These are phyloP conservation scores for Tympanopsis confertula DNA, from an alignment of 2,329 filamentous ascomycete genomes.

Conservation along the genomic window DNA sequence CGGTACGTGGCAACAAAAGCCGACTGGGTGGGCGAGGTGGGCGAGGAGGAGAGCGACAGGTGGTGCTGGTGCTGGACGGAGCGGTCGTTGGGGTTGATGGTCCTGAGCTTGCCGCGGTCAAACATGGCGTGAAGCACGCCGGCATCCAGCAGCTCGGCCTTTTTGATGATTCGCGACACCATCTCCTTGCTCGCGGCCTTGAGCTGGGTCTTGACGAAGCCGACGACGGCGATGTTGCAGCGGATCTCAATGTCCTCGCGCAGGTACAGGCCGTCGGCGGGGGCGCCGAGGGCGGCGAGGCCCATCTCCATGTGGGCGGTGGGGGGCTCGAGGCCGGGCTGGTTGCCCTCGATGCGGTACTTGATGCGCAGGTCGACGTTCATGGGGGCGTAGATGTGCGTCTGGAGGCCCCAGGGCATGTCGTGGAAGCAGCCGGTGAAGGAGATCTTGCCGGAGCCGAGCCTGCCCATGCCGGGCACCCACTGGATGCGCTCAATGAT, in stretches of 20 bases:
- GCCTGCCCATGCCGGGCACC: conserved; percentile 52
- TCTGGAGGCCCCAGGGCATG: conserved; percentile 61
- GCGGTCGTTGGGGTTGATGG: conserved; percentile 33
- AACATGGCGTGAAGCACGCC: conserved; percentile 58
- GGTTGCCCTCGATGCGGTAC: conserved; percentile 58
- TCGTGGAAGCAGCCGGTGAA: conserved; percentile 66
- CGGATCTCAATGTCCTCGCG: conserved; percentile 61
- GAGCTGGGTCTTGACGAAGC: conserved; percentile 55
- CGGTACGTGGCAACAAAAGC: conserved; percentile 4
- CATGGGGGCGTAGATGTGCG: conserved; percentile 59
- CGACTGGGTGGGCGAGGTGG: conserved; percentile 26
- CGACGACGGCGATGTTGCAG: conserved; percentile 53
- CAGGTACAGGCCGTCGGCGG: conserved; percentile 54
- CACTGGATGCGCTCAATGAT: conserved; percentile 60
- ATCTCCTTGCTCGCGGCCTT: conserved; percentile 58
- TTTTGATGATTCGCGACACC: conserved; percentile 58
- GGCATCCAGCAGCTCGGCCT: conserved; percentile 57
- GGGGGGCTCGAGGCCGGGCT: conserved; percentile 50
- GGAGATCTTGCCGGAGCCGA: conserved; percentile 52
- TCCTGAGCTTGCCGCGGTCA: conserved; percentile 50
- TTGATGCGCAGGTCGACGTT: conserved; percentile 56
- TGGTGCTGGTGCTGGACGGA: neutral
- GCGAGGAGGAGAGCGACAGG: conserved; percentile 27
- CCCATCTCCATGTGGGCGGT: conserved; percentile 48
- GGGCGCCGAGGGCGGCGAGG: conserved; percentile 41